phyloP scores from a whole-genome alignment of 208 protist species.

The Leishmania arabica region DNA sequence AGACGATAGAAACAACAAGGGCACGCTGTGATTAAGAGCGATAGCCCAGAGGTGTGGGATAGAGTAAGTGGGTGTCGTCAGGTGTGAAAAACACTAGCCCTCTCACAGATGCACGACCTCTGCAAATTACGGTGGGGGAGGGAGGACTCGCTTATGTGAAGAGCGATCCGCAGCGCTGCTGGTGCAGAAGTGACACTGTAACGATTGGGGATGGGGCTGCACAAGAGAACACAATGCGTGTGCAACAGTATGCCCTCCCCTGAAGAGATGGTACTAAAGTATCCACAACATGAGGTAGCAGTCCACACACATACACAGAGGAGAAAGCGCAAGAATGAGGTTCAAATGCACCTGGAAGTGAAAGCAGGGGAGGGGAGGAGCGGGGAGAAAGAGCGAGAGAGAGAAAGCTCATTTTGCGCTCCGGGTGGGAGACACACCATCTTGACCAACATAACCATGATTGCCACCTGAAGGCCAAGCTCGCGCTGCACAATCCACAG shows the following conservation, averaged over 20 bases:
- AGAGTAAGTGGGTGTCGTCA: neutral
- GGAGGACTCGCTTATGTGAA: neutral
- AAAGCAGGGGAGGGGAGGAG: neutral
- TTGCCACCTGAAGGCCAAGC: neutral
- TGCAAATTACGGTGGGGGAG: neutral
- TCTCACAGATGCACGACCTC: neutral
- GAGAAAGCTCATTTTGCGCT: neutral
- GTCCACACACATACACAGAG: neutral
- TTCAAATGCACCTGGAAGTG: neutral
- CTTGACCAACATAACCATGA: neutral
- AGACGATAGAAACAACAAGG: neutral
- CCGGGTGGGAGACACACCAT: neutral
- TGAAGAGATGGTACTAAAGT: neutral
- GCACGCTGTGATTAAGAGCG: neutral
- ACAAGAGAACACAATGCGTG: neutral
- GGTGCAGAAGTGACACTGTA: neutral
- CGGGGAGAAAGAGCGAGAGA: neutral
- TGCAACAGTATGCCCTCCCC: neutral
- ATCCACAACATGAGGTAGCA: neutral
- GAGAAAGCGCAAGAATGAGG: neutral
- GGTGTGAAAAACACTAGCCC: neutral
- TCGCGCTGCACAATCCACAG: neutral
- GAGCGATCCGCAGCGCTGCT: neutral
- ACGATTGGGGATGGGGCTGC: neutral
- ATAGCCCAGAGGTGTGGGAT: neutral